Conservation (phyloP, 1,139 yeast genomes). For the Suhomyces panamericanus region DNA sequence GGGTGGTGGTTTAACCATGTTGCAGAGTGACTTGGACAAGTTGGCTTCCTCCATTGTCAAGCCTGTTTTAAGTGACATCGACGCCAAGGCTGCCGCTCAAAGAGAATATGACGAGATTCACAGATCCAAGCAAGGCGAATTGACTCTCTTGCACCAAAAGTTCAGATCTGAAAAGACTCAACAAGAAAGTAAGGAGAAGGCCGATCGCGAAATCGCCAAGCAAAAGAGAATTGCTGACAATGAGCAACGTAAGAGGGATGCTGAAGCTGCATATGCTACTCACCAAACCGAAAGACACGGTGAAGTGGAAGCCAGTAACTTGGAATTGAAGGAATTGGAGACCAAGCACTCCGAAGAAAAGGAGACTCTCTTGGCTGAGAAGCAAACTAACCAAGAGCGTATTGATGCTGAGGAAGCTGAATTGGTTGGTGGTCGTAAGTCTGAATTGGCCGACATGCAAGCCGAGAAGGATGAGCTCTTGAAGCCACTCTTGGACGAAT, state of each 20-base stretch:
- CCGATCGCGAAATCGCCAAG: slow-evolving; percentile 42
- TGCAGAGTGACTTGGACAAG: slow-evolving; percentile 71
- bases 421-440: slow-evolving; percentile 39
- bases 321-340: slow-evolving; percentile 38
- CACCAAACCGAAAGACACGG: slow-evolving; percentile 38
- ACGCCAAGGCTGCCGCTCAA: slow-evolving; percentile 68
- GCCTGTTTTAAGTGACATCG: slow-evolving; percentile 82
- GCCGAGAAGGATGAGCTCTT: slow-evolving; percentile 45
- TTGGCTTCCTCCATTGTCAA: slow-evolving; percentile 81
- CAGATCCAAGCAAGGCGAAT: slow-evolving; percentile 35
- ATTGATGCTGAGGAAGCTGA: slow-evolving; percentile 46
- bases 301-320: slow-evolving; percentile 38
- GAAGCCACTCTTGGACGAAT: slow-evolving; percentile 44
- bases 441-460: slow-evolving; percentile 48
- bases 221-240: slow-evolving; percentile 35
- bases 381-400: slow-evolving; percentile 42
- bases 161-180: slow-evolving; percentile 52
- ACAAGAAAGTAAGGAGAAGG: slow-evolving; percentile 49
- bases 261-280: slow-evolving; percentile 36
- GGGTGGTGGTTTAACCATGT: slow-evolving; percentile 87
- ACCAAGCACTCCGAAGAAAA: slow-evolving; percentile 36
- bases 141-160: slow-evolving; percentile 37
- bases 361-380: slow-evolving; percentile 39
- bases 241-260: slow-evolving; percentile 43
- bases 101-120: slow-evolving; percentile 57